phyloP scores from a whole-genome alignment of 2,329 filamentous ascomycete genomes.

The Cyphellophora attinorum region DNA sequence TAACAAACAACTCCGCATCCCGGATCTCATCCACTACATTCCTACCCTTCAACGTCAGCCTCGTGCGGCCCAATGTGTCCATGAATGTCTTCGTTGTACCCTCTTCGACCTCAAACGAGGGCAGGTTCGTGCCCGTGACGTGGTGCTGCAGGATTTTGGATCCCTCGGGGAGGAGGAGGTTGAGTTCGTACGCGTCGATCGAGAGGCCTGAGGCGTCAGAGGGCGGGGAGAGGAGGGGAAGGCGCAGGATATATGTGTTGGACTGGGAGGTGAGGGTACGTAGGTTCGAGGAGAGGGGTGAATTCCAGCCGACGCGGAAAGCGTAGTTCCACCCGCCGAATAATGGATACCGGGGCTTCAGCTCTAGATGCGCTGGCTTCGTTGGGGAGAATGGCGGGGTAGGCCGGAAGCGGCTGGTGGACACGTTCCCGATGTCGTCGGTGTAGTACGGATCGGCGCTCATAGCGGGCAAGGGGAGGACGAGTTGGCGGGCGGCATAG shows the following conservation, averaged over 20 bases:
- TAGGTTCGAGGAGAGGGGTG: slow-evolving; percentile 67
- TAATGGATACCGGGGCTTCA: slow-evolving; percentile 90
- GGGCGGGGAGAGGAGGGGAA: slow-evolving; percentile 88
- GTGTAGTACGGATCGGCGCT: slow-evolving; percentile 87
- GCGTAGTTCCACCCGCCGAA: slow-evolving; percentile 98
- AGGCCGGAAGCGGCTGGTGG: slow-evolving; percentile 74
- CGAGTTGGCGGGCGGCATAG: slow-evolving; percentile 71
- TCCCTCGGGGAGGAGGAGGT: slow-evolving; percentile 83
- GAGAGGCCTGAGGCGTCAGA: slow-evolving; percentile 76
- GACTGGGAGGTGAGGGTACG: slow-evolving; percentile 48
- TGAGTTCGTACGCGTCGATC: slow-evolving; percentile 71
- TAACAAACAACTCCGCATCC: slow-evolving; percentile 56
- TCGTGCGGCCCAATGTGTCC: slow-evolving; percentile 71
- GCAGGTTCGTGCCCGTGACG: slow-evolving; percentile 73
- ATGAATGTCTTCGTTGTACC: slow-evolving; percentile 79
- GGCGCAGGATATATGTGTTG: slow-evolving; percentile 73
- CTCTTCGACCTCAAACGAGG: slow-evolving; percentile 52
- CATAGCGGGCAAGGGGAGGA: slow-evolving; percentile 68
- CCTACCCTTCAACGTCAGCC: slow-evolving; percentile 66
- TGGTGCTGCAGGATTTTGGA: slow-evolving; percentile 55
- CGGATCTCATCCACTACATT: slow-evolving; percentile 88
- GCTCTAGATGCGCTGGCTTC: slow-evolving; percentile 72
- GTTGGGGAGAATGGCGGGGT: slow-evolving; percentile 43
- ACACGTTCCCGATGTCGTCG: slow-evolving; percentile 94
- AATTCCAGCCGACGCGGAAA: slow-evolving; percentile 94